Evolutionary conservation across 345 rosid species (phyloP).

Genomic region (Turnera subulata): DNA sequence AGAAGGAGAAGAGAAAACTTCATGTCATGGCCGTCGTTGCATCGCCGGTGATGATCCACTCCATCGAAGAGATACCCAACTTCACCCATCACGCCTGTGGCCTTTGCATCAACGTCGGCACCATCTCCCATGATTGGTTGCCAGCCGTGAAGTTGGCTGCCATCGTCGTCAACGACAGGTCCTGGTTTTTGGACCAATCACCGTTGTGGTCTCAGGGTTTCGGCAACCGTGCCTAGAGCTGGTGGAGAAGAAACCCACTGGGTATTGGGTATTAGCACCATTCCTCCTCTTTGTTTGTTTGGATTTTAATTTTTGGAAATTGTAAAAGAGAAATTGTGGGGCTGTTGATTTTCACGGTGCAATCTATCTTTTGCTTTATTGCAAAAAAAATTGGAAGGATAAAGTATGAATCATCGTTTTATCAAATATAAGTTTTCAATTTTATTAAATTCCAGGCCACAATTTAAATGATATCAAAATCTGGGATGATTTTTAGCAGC

Average conservation of each 20-base stretch:
- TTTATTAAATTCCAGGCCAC: too few species aligned
- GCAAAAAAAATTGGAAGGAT: too few species aligned
- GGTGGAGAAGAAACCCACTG: constrained; percentile 51
- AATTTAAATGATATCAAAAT: too few species aligned
- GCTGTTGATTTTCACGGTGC: too few species aligned
- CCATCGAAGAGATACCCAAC: constrained; percentile 59
- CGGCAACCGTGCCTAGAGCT: constrained; percentile 74
- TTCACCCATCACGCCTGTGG: constrained; percentile 65
- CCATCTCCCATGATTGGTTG: constrained; percentile 68
- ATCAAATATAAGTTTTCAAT: too few species aligned
- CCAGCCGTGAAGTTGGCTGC: constrained; percentile 78
- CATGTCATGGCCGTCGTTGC: constrained; percentile 88
- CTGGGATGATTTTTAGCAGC: too few species aligned
- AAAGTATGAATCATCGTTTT: too few species aligned
- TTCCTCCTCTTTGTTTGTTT: too few species aligned
- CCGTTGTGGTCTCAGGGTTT: constrained; percentile 66
- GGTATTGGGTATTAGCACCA: too few species aligned
- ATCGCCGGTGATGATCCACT: constrained; percentile 89
- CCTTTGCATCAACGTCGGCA: constrained; percentile 75
- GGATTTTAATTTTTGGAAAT: too few species aligned
- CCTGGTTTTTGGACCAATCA: constrained; percentile 91
- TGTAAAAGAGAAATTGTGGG: too few species aligned
- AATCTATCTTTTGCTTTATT: too few species aligned
- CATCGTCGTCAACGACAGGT: constrained; percentile 46
- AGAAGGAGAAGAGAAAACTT: constrained; percentile 38